A percentile compares a stretch with the other conserved stretches of the same genome.
Conservation (phyloP, 2,329 filamentous ascomycete species). For the Phaeosphaeria sp. region DNA sequence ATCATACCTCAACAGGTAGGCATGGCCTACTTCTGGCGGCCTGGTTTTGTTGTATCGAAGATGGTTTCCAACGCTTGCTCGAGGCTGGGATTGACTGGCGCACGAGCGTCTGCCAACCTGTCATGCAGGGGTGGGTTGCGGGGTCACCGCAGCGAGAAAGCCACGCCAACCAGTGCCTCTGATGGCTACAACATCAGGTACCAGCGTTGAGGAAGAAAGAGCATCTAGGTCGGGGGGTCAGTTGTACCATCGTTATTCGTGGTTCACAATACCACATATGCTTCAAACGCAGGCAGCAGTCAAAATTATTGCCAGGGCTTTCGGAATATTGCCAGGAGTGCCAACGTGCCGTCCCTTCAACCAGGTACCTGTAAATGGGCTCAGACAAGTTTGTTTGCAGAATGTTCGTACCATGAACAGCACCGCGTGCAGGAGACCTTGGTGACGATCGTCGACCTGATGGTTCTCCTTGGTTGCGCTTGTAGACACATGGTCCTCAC, state of each 20-base stretch:
- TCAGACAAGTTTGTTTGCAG: not conserved
- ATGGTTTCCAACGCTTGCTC: slow-evolving; percentile 1
- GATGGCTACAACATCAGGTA: not conserved
- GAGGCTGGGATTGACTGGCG: slow-evolving; percentile 2
- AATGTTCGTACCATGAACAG: not conserved
- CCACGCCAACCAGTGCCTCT: not conserved
- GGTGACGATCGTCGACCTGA: not conserved
- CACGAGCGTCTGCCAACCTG: not conserved
- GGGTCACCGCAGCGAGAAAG: slow-evolving; percentile 1
- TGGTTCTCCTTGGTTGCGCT: not conserved
- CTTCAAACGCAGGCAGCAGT: not conserved
- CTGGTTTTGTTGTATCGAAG: not conserved
- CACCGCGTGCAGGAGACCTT: not conserved
- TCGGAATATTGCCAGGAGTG: not conserved
- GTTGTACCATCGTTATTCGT: not conserved
- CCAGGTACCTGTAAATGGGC: slow-evolving; percentile 2
- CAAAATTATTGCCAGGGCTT: not conserved
- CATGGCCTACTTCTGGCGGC: not conserved
- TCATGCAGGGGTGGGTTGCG: slow-evolving; percentile 5
- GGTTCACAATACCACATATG: not conserved
- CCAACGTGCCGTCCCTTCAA: not conserved
- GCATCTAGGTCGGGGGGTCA: not conserved
- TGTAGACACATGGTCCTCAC: not conserved
- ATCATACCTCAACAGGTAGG: not conserved
- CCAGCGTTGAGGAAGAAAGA: not conserved